These are phyloP conservation scores for Zanthoxylum bungeanum DNA, from an alignment of 345 rosid genomes.

Conservation along the genomic window DNA sequence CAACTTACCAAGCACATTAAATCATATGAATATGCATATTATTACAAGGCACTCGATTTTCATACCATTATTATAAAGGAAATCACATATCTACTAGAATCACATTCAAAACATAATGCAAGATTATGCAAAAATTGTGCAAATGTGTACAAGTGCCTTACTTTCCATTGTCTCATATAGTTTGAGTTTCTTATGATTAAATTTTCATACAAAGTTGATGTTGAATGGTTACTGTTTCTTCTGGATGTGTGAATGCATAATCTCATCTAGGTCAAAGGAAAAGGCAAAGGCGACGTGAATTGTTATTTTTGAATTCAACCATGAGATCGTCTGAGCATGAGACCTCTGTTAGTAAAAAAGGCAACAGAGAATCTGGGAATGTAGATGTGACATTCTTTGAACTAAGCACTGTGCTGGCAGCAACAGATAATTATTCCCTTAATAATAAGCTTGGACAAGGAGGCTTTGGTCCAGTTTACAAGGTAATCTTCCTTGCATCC, in stretches of 20 bases:
- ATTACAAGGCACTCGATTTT: not conserved
- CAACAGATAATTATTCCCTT: constrained; percentile 16
- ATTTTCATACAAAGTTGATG: not conserved
- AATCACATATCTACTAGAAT: too few relatives aligned
- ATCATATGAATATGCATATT: too few relatives aligned
- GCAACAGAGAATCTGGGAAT: not conserved
- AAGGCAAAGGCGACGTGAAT: not conserved
- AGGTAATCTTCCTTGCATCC: not conserved
- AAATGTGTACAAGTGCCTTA: too few relatives aligned
- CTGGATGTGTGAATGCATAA: not conserved
- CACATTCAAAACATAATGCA: not conserved
- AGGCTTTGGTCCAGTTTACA: not conserved
- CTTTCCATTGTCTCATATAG: not conserved
- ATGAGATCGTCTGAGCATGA: not conserved
- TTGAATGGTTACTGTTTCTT: not conserved
- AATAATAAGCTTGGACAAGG: constrained; percentile 21
- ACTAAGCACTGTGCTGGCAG: not conserved
- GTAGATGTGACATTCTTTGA: not conserved
- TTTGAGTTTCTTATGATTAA: not conserved
- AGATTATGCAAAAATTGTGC: not conserved
- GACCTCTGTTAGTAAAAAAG: not conserved
- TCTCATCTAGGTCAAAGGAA: not conserved
- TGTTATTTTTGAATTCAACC: not conserved
- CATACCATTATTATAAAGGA: too few relatives aligned
- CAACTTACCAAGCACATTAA: too few relatives aligned